Evolutionary conservation across 2,329 filamentous ascomycete species (phyloP), one percentile per base, ranked within the genome.

Genomic region (Colletotrichum liaoningense): DNA sequence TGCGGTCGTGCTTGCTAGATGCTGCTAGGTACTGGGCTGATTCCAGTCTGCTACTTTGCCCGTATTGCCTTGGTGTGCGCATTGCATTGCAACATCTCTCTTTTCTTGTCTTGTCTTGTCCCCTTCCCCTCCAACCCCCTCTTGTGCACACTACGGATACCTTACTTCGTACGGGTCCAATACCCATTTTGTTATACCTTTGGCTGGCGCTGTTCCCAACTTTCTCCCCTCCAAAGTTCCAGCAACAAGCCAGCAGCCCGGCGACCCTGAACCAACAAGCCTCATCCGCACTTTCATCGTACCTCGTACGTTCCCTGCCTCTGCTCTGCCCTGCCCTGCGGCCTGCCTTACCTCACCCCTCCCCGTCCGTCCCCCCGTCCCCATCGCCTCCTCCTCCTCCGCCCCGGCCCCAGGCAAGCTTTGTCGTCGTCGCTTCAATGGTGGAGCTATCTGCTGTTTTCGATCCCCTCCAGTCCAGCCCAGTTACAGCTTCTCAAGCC

Each of bases 341-440:
- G 38, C 38, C 38, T 42, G 22, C 52, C 52, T 24, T 54, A 60
- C 46, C 49, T 35, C 42, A 30, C 38, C 62, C 42, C 28, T 46
- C 62, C 60, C 55, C 42, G 35, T 56, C 62, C 33, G 35, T 38
- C 63, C 46, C 46, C 33, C 60, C 19, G 60, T 57, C 55, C 55
- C 54, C 62, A 30, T 67, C 67, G 5, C 46, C 46, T n/a, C 7
- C 60, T 22, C 42, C 67, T 63, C 60, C 55, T 66, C 54, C 62
- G 54, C 70, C 67, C 67, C 46, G 60, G 67, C 59, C 70, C 67
- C 46, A 42, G 56, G 70, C 60, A 73, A 73, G 70, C 67, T 73
- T 73, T 70, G 67, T 63, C 64, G 69, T 72, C 55, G 70, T 73
- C 67, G 60, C 70, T 73, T 73, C 67, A 55, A 65, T 28, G 60